phyloP scores from a whole-genome alignment of 2,329 filamentous ascomycete genomes.

The Fusarium sp. region DNA sequence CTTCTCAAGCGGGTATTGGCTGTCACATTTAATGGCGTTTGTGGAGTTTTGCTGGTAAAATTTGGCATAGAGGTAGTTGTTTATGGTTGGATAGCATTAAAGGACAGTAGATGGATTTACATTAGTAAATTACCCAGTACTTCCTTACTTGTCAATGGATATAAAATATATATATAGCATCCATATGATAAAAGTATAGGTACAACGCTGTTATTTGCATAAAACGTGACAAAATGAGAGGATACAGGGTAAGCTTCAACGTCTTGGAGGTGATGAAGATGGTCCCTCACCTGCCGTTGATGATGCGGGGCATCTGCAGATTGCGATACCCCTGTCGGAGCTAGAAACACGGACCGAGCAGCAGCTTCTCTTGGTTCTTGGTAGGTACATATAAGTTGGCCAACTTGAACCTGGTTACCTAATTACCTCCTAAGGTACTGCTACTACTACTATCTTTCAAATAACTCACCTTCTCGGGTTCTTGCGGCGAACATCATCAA shows the following conservation, averaged over 20 bases:
- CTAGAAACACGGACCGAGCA: constrained; percentile 24
- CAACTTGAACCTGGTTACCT: neutral
- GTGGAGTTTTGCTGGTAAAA: constrained; percentile 36
- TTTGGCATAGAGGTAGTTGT: constrained; percentile 19
- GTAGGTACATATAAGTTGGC: constrained; percentile 23
- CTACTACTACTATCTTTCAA: constrained; percentile 11
- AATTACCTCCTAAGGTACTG: constrained; percentile 1
- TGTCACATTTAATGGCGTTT: constrained; percentile 26
- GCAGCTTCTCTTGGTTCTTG: constrained; percentile 22
- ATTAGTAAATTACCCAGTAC: neutral
- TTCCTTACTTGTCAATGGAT: neutral
- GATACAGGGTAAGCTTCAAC: constrained; percentile 38
- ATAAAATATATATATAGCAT: neutral
- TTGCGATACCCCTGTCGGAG: constrained; percentile 23
- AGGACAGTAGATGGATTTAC: neutral
- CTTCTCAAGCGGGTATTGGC: neutral
- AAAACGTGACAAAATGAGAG: neutral
- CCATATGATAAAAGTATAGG: neutral
- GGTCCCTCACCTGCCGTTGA: neutral
- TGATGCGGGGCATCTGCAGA: constrained; percentile 32
- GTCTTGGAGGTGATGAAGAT: neutral
- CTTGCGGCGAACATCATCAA: neutral
- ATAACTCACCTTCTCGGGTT: constrained; percentile 7
- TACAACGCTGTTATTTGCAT: neutral
- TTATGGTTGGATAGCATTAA: neutral